These are phyloP conservation scores for Pichia sp. DNA, from an alignment of 1,139 yeast genomes.

Conservation along the genomic window DNA sequence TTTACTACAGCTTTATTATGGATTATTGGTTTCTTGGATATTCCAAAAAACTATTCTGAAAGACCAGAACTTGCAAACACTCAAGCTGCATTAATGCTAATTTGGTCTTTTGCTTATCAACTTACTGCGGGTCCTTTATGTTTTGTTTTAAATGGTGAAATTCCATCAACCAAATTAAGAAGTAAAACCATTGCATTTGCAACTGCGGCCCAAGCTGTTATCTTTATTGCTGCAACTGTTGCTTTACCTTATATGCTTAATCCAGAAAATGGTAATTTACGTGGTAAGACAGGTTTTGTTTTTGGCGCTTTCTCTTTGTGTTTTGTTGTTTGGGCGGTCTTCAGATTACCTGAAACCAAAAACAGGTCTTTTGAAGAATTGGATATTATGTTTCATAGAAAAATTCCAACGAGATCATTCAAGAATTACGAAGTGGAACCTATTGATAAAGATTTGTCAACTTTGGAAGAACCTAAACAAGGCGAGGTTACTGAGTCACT, in stretches of 20 bases:
- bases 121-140: slow-evolving; percentile 53
- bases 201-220: slow-evolving; percentile 33
- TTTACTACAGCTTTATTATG: slow-evolving; percentile 37
- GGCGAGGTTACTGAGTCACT: not conserved
- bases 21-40: slow-evolving; percentile 39
- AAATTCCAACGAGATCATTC: slow-evolving; percentile 42
- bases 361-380: slow-evolving; percentile 55
- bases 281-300: slow-evolving; percentile 54
- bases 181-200: slow-evolving; percentile 50
- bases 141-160: slow-evolving; percentile 52
- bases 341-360: slow-evolving; percentile 55
- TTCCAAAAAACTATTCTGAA: slow-evolving; percentile 28
- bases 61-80: slow-evolving; percentile 37
- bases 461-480: too few species aligned
- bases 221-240: slow-evolving; percentile 38
- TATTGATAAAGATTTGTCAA: not conserved
- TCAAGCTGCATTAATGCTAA: slow-evolving; percentile 42
- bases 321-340: slow-evolving; percentile 41
- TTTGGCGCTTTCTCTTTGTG: slow-evolving; percentile 45
- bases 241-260: slow-evolving; percentile 55
- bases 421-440: slow-evolving; percentile 31
- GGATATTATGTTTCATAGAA: slow-evolving; percentile 43
- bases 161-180: slow-evolving; percentile 50
- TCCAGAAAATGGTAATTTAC: slow-evolving; percentile 51
- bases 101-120: slow-evolving; percentile 46